A percentile compares a stretch with the other conserved stretches of the same genome.
Evolutionary conservation across 2,329 filamentous ascomycete species (phyloP).

Genomic region (Aspergillus terreus): DNA sequence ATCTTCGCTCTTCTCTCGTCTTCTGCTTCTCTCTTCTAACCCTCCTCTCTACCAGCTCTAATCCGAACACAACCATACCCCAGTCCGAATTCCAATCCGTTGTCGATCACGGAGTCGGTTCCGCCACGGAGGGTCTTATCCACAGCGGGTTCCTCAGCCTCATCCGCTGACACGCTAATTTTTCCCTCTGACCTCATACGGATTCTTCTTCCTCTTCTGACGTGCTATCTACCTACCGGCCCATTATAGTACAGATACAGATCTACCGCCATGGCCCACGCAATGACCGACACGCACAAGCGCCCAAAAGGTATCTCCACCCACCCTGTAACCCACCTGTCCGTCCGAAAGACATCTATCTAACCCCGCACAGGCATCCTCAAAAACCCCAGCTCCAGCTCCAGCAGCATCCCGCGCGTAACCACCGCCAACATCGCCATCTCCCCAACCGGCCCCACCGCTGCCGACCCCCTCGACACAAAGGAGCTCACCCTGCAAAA

Average conservation of each 20-base stretch:
- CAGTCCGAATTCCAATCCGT: background rate
- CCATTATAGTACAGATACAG: background rate
- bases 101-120: background rate
- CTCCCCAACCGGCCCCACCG: conserved; percentile 30
- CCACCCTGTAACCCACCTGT: conserved; percentile 2
- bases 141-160: background rate
- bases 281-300: conserved; percentile 30
- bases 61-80: background rate
- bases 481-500: conserved; percentile 93
- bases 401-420: conserved; percentile 53
- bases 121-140: background rate
- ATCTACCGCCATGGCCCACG: conserved; percentile 28
- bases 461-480: conserved; percentile 50
- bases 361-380: conserved; percentile 67
- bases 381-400: conserved; percentile 65
- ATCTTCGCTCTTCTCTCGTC: conserved; percentile 2
- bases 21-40: background rate
- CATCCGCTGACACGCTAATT: background rate
- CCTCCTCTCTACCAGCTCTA: background rate
- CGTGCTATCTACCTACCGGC: background rate
- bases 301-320: conserved; percentile 37
- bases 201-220: background rate
- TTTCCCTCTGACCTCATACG: background rate
- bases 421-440: conserved; percentile 28
- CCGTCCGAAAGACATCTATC: background rate